phyloP scores from a whole-genome alignment of 1,139 yeast species.

The Debaryomycetaceae sp. region DNA sequence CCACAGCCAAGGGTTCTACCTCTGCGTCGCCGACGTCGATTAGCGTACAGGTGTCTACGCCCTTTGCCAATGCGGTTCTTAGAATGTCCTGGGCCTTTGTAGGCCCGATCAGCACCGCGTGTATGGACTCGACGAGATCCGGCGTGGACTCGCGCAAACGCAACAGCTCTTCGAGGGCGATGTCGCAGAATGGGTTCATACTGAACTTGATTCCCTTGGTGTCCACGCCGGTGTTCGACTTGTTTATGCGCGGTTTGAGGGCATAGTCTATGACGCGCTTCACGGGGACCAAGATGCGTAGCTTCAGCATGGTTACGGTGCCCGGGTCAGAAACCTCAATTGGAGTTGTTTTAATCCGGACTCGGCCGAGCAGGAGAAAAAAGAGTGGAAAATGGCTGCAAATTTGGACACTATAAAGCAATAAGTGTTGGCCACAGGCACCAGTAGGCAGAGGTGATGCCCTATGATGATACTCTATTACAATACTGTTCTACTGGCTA shows the following conservation, averaged over 20 bases:
- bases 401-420: no score
- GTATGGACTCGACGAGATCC: conserved; percentile 68
- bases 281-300: conserved; percentile 83
- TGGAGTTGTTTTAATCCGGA: no score
- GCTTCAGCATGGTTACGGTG: no score
- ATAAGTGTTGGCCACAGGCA: no score
- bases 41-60: conserved; percentile 78
- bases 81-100: conserved; percentile 78
- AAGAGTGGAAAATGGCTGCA: no score
- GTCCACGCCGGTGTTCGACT: conserved; percentile 77
- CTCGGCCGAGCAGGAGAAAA: no score
- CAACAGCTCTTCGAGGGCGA: conserved; percentile 88
- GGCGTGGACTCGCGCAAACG: conserved; percentile 61
- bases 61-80: conserved; percentile 88
- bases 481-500: no score
- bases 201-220: conserved; percentile 86
- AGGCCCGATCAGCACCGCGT: conserved; percentile 90
- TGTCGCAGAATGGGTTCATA: conserved; percentile 95
- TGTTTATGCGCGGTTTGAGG: conserved; percentile 84
- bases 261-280: conserved; percentile 94
- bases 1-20: conserved; percentile 84
- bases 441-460: no score
- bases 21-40: conserved; percentile 66
- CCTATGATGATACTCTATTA: no score
- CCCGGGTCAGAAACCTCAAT: no score